phyloP scores from a whole-genome alignment of 208 protist species.

The Wallacemonas sp. region DNA sequence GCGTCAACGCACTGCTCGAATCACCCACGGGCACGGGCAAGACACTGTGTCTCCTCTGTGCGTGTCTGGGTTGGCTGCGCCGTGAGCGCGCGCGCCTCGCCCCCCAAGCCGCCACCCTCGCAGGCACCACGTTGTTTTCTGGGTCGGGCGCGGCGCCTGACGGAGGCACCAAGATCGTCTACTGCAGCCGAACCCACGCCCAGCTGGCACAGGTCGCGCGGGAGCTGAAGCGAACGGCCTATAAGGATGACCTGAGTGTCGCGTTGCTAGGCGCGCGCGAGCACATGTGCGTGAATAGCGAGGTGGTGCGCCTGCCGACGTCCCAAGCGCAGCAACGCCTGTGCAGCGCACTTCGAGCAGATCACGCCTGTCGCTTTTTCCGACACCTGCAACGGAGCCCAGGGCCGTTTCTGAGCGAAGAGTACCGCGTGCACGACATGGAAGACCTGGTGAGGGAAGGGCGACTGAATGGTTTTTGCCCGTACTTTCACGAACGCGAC shows the following conservation, averaged over 20 bases:
- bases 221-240: conserved; percentile 94
- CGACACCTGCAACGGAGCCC: conserved; percentile 38
- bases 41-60: conserved; percentile 96
- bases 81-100: neutral
- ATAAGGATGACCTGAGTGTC: conserved; percentile 72
- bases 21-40: conserved; percentile 98
- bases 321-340: conserved; percentile 62
- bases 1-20: conserved; percentile 94
- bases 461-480: conserved; percentile 83
- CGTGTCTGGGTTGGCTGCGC: conserved; percentile 89
- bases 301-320: conserved; percentile 67
- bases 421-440: conserved; percentile 85
- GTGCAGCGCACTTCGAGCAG: conserved; percentile 67
- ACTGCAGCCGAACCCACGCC: conserved; percentile 97
- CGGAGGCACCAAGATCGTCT: conserved; percentile 74
- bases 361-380: conserved; percentile 79
- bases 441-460: conserved; percentile 92
- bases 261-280: conserved; percentile 94
- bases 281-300: conserved; percentile 96
- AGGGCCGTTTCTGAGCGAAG: conserved; percentile 16
- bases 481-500: conserved; percentile 94
- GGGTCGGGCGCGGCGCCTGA: neutral
- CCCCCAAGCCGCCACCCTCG: neutral
- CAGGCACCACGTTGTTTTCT: neutral
- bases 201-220: conserved; percentile 97